phyloP scores from a whole-genome alignment of 805 yeast genomes.

The Teunomyces kruisii region DNA sequence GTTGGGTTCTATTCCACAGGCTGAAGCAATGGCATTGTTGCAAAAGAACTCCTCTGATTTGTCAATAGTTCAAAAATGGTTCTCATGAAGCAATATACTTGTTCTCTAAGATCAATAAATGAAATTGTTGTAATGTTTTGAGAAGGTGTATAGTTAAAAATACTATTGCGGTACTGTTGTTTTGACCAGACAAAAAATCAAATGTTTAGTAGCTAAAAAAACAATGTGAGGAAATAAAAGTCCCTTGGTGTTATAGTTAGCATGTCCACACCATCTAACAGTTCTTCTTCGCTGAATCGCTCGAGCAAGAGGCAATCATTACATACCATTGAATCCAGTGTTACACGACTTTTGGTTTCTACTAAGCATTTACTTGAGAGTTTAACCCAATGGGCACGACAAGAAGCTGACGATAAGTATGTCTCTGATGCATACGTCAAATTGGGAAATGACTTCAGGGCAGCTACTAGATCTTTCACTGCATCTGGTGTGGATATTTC shows the following conservation, averaged over 20 bases:
- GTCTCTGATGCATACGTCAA: constrained; percentile 91
- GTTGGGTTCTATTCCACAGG: constrained; percentile 64
- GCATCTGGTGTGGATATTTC: constrained; percentile 76
- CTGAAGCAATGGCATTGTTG: constrained; percentile 63
- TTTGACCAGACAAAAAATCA: neutral
- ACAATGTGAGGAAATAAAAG: neutral
- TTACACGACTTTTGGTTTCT: constrained; percentile 75
- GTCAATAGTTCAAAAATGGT: constrained; percentile 60
- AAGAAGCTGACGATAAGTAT: constrained; percentile 72
- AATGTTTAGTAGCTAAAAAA: neutral
- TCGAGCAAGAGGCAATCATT: constrained; percentile 21
- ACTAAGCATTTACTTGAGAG: constrained; percentile 87
- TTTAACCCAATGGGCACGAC: constrained; percentile 86
- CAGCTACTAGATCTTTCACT: constrained; percentile 77
- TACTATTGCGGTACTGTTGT: constrained; percentile 1
- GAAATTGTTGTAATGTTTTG: neutral
- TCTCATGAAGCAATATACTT: constrained; percentile 22
- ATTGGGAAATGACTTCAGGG: constrained; percentile 90
- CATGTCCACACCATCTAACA: constrained; percentile 9
- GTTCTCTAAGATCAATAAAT: neutral
- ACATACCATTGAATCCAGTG: constrained; percentile 70
- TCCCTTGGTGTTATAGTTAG: neutral
- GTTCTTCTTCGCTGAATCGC: constrained; percentile 7
- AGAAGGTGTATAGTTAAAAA: neutral
- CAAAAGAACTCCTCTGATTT: constrained; percentile 62